Percentiles rank a stretch among this genome's conserved stretches.
These are phyloP conservation scores for Fusarium falciforme DNA, from an alignment of 2,329 filamentous ascomycete genomes.

Conservation along the genomic window DNA sequence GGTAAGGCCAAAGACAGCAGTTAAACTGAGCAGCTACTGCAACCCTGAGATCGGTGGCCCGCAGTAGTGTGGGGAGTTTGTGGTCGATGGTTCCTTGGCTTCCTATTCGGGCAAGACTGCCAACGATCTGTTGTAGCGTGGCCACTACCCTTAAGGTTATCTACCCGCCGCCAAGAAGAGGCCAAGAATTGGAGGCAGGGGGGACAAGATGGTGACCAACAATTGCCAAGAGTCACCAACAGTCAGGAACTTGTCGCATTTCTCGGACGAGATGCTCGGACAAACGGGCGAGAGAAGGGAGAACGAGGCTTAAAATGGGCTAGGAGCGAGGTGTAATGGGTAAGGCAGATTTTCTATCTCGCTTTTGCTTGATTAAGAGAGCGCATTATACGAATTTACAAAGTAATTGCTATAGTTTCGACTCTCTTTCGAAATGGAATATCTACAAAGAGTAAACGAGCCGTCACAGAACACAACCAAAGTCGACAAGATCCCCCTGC, in stretches of 20 bases:
- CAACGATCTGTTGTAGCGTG: neutral
- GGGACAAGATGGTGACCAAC: neutral
- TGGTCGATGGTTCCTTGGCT: neutral
- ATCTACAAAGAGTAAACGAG: neutral
- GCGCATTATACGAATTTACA: neutral
- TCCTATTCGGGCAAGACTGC: neutral
- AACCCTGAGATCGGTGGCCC: neutral
- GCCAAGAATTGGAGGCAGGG: neutral
- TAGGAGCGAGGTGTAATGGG: neutral
- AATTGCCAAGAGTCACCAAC: neutral
- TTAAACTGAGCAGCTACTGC: neutral
- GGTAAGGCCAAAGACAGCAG: neutral
- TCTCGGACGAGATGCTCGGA: neutral
- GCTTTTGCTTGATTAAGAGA: neutral
- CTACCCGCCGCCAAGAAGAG: neutral
- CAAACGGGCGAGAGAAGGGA: neutral
- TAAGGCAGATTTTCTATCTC: neutral
- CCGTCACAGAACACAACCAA: neutral
- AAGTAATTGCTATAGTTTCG: neutral
- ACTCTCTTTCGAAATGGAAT: neutral
- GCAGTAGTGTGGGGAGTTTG: neutral
- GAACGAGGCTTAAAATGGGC: neutral
- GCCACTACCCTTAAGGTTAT: neutral
- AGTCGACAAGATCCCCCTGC: neutral
- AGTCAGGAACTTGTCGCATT: neutral